A percentile compares a stretch with the other conserved stretches of the same genome.
These are phyloP conservation scores for Jatropha podagrica DNA, from an alignment of 441 rosid species.

Conservation along the genomic window DNA sequence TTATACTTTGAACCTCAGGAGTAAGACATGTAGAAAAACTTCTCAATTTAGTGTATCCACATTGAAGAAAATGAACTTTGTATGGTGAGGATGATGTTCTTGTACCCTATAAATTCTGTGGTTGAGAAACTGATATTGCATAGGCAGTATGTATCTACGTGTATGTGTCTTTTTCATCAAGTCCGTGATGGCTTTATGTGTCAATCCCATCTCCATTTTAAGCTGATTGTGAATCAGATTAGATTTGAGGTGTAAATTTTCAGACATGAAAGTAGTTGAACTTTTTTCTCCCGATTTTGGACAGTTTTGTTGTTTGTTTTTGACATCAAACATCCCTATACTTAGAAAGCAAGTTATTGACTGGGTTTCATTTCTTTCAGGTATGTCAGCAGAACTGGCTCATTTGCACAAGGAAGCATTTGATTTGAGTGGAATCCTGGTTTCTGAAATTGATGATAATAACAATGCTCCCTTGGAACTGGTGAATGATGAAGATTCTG, in stretches of 20 bases:
- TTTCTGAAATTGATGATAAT: constrained; percentile 44
- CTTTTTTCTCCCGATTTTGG: background rate
- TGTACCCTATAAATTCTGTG: background rate
- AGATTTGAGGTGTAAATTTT: background rate
- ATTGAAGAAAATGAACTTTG: background rate
- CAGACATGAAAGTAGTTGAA: background rate
- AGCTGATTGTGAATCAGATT: background rate
- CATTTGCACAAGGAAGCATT: constrained; percentile 57
- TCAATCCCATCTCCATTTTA: background rate
- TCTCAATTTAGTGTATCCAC: background rate
- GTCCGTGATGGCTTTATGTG: background rate
- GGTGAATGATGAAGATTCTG: constrained; percentile 40
- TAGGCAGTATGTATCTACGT: background rate
- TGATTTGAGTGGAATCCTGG: constrained; percentile 60
- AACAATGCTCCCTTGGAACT: constrained; percentile 43
- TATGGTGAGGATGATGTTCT: background rate
- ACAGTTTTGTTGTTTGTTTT: background rate
- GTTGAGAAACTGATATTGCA: background rate
- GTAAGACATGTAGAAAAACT: background rate
- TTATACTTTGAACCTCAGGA: background rate
- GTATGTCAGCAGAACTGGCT: constrained; percentile 59
- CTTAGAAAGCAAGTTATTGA: background rate
- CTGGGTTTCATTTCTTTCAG: constrained; percentile 43
- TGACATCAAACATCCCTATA: background rate
- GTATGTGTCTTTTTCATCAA: background rate